phyloP scores from a whole-genome alignment of 257 asterid species.

The Cruciata laevipes region DNA sequence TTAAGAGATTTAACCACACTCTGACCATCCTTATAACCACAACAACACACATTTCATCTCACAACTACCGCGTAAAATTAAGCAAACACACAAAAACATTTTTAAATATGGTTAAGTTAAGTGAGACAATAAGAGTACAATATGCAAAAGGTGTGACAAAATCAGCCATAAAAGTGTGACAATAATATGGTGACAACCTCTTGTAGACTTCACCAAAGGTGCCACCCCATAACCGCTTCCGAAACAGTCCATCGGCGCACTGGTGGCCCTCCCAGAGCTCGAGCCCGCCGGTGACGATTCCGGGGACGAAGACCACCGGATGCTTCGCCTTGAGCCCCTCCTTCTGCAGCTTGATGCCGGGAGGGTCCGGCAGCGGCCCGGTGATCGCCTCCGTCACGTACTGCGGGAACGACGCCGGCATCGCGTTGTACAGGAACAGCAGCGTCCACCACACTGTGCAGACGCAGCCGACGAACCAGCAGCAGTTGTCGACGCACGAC shows the following conservation, averaged over 20 bases:
- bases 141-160: too few relatives aligned
- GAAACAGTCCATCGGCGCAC: conserved; percentile 85
- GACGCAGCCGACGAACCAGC: conserved; percentile 74
- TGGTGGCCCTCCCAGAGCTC: conserved; percentile 91
- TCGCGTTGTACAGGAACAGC: conserved; percentile 55
- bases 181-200: conserved; percentile 30
- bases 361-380: conserved; percentile 76
- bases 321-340: conserved; percentile 73
- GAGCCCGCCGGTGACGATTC: conserved; percentile 89
- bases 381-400: conserved; percentile 79
- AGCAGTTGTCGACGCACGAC: conserved; percentile 75
- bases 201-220: conserved; percentile 78
- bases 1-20: background rate
- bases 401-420: conserved; percentile 80
- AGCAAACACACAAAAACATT: background rate
- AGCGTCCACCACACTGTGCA: conserved; percentile 81
- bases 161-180: background rate
- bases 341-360: conserved; percentile 66
- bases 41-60: background rate
- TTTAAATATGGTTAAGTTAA: too few relatives aligned
- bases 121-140: too few relatives aligned
- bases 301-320: conserved; percentile 93
- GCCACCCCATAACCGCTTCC: conserved; percentile 93
- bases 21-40: background rate
- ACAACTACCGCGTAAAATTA: background rate